Evolutionary conservation across 1,284 basidiomycete species (phyloP), one percentile per base, ranked within the genome.

Genomic region (Porodaedalea pini): DNA sequence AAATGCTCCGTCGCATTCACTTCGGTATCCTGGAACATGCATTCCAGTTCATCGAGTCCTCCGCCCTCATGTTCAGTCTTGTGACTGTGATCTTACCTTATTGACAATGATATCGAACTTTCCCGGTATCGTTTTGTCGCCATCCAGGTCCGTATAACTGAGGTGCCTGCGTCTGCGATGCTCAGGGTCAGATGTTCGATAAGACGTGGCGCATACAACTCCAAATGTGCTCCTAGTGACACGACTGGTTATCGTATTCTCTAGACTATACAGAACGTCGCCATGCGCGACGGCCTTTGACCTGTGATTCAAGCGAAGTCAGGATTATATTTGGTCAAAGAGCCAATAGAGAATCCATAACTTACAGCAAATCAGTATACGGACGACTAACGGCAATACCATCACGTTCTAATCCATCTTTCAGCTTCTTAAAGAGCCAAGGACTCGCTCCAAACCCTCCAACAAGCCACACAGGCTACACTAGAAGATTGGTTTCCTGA

Each of bases 201-300:
- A 83, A 60, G 85, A 81, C 11, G 85, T 78, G 21, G 87, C 71
- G 66, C 82, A 89, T 66, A 88, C 85, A 47, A 89, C 85, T 19
- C 87, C 87, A 65, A 89, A 90, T 78, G 88, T 83, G 66, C 83
- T 86, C 68, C 78, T 88, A 40, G 85, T 84, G 72, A 88, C 80
- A 39, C 88, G 79, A 34, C 86, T 85, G 7, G 84, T 85, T 57
- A 90, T 87, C 63, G 87, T 83, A 59, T 89, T 86, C 65, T 90
- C 88, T 62, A 85, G 86, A 69, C 87, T 89, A 70, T 89, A 89
- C 13, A 86, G 85, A 61, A 90, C 81, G 1, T 87, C 86, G n/a
- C 88, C 87, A 63, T 90, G 86, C 29, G 88, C 87, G 4, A 90
- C 88, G 5, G 86, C 87, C 68, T 90, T 90, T 17, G 87, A 88